phyloP scores from a whole-genome alignment of 1,139 yeast genomes.

The Saccharomycopsis crataegensis region DNA sequence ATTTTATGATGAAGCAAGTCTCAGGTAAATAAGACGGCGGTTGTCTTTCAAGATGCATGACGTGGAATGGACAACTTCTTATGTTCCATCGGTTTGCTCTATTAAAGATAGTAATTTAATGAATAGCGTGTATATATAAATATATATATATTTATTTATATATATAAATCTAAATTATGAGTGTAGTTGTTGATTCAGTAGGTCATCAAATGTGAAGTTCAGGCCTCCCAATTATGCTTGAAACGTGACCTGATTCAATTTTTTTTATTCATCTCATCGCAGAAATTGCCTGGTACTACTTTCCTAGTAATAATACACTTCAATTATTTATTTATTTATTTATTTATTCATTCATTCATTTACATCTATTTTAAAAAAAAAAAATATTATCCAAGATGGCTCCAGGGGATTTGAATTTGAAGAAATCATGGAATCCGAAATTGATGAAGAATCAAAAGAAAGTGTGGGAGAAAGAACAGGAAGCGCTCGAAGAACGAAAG shows the following conservation, averaged over 20 bases:
- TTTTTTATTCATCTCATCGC: too few relatives aligned
- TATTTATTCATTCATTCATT: too few relatives aligned
- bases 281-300: too few relatives aligned
- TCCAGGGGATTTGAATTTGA: constrained; percentile 79
- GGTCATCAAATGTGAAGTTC: too few relatives aligned
- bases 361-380: too few relatives aligned
- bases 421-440: constrained; percentile 96
- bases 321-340: too few relatives aligned
- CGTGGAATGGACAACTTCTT: not conserved
- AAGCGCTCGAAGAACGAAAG: constrained; percentile 62
- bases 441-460: constrained; percentile 76
- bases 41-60: not conserved
- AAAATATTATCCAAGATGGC: constrained; percentile 30
- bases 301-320: too few relatives aligned
- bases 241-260: too few relatives aligned
- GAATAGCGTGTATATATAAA: not conserved
- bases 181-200: too few relatives aligned
- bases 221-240: too few relatives aligned
- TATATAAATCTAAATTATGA: too few relatives aligned
- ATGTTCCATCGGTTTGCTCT: not conserved
- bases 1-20: constrained; percentile 41
- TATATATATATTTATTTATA: not conserved
- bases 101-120: not conserved
- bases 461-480: constrained; percentile 81
- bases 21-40: constrained; percentile 27